Evolutionary conservation across 1,284 basidiomycete genomes (phyloP).

Genomic region (Sanghuangporus weigelae): DNA sequence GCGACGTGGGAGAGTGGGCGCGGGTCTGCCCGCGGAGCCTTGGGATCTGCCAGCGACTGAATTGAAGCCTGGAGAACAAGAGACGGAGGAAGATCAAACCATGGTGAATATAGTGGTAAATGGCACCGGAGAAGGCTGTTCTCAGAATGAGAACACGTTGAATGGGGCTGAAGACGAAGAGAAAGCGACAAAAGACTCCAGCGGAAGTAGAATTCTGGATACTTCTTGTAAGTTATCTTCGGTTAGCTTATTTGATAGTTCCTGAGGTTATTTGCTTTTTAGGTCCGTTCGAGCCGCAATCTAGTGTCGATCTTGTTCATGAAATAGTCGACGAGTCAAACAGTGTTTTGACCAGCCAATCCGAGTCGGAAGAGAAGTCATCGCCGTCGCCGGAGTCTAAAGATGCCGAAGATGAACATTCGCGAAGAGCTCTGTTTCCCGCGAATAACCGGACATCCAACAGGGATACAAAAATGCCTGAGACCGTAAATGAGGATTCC

Average conservation of each 20-base stretch:
- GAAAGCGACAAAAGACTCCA: background rate
- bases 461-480: background rate
- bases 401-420: background rate
- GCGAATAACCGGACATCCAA: background rate
- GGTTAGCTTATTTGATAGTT: background rate
- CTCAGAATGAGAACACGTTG: background rate
- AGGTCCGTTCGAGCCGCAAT: background rate
- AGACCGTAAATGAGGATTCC: background rate
- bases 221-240: background rate
- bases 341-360: background rate
- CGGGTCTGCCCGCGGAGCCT: constrained; percentile 15
- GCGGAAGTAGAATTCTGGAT: background rate
- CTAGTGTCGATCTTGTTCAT: background rate
- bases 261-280: background rate
- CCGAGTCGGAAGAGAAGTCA: background rate
- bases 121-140: background rate
- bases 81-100: background rate
- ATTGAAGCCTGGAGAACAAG: background rate
- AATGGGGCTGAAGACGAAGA: background rate
- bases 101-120: background rate
- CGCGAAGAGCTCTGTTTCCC: background rate
- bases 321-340: background rate
- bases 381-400: background rate
- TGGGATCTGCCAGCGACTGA: constrained; percentile 7
- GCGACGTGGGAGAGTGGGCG: constrained; percentile 12